phyloP scores from a whole-genome alignment of 1,284 basidiomycete genomes.

The Cystobasidiaceae sp. region DNA sequence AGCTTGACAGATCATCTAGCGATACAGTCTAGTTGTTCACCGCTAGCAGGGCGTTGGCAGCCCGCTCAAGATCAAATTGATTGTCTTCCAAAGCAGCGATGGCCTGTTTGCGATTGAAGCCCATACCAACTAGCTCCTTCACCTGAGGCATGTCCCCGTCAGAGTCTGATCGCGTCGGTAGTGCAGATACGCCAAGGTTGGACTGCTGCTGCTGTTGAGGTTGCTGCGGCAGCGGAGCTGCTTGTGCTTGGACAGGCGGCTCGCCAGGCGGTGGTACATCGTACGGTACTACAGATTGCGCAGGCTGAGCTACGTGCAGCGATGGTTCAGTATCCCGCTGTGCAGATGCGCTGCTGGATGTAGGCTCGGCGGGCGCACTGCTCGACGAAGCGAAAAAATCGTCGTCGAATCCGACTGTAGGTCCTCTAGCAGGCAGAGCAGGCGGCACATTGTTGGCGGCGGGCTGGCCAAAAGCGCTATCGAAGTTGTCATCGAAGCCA shows the following conservation, averaged over 20 bases:
- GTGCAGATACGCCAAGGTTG: constrained; percentile 8
- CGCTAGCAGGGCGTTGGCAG: constrained; percentile 62
- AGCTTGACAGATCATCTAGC: no score
- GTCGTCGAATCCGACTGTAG: constrained; percentile 29
- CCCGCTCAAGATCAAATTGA: constrained; percentile 66
- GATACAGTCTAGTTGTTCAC: constrained; percentile 10
- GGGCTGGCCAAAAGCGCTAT: constrained; percentile 34
- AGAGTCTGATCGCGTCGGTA: background rate
- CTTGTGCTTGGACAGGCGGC: background rate
- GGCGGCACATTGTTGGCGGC: constrained; percentile 26
- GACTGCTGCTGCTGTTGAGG: background rate
- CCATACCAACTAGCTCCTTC: constrained; percentile 71
- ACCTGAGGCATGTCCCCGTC: constrained; percentile 71
- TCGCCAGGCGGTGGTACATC: background rate
- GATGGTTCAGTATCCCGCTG: background rate
- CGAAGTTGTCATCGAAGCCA: constrained; percentile 35
- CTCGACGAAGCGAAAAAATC: constrained; percentile 18
- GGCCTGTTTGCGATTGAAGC: constrained; percentile 71
- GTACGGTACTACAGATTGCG: no score
- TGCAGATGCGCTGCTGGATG: background rate
- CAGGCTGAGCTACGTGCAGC: background rate
- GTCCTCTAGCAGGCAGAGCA: background rate
- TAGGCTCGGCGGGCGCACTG: background rate
- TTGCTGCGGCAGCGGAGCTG: background rate
- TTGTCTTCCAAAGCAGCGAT: constrained; percentile 65